phyloP scores from a whole-genome alignment of 2,329 filamentous ascomycete species.

The Rhytidhysteron rufulum region DNA sequence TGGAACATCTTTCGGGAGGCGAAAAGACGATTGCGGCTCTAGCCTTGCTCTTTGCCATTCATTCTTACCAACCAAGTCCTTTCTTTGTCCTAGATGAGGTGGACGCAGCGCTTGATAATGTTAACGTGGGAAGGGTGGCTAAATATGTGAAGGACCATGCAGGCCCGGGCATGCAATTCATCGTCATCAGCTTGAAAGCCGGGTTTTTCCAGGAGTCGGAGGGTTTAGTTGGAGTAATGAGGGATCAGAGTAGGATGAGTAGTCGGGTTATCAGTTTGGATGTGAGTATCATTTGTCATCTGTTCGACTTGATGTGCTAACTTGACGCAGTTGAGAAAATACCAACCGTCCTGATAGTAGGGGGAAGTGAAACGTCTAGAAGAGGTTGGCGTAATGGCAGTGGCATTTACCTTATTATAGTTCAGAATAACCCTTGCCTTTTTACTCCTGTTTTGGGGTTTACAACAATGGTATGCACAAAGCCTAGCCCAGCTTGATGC shows the following conservation, averaged over 20 bases:
- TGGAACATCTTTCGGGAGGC: slow-evolving; percentile 95
- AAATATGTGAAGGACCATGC: slow-evolving; percentile 95
- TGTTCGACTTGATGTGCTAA: too few species aligned
- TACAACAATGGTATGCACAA: too few species aligned
- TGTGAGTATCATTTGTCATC: too few species aligned
- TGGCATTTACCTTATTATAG: too few species aligned
- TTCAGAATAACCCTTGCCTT: too few species aligned
- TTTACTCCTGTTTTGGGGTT: too few species aligned
- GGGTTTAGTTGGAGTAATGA: slow-evolving; percentile 90
- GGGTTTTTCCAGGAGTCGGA: slow-evolving; percentile 96
- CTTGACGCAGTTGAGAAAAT: slow-evolving; percentile 20
- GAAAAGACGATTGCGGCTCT: slow-evolving; percentile 99
- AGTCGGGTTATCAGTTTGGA: slow-evolving; percentile 89
- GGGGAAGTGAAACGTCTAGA: too few species aligned
- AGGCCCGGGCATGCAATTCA: slow-evolving; percentile 97
- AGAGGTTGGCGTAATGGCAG: too few species aligned
- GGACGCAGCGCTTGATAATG: slow-evolving; percentile 95
- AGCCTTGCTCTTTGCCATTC: slow-evolving; percentile 93
- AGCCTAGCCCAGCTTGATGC: too few species aligned
- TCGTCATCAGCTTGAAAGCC: slow-evolving; percentile 94
- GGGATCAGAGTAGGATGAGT: slow-evolving; percentile 90
- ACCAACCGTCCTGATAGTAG: too few species aligned
- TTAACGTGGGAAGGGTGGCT: slow-evolving; percentile 92
- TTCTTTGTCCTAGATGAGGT: slow-evolving; percentile 99
- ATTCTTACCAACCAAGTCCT: slow-evolving; percentile 90